Percentiles rank a stretch among this genome's conserved stretches.
These are phyloP conservation scores for Euphorbia lathyris DNA, from an alignment of 345 rosid genomes.

Conservation along the genomic window DNA sequence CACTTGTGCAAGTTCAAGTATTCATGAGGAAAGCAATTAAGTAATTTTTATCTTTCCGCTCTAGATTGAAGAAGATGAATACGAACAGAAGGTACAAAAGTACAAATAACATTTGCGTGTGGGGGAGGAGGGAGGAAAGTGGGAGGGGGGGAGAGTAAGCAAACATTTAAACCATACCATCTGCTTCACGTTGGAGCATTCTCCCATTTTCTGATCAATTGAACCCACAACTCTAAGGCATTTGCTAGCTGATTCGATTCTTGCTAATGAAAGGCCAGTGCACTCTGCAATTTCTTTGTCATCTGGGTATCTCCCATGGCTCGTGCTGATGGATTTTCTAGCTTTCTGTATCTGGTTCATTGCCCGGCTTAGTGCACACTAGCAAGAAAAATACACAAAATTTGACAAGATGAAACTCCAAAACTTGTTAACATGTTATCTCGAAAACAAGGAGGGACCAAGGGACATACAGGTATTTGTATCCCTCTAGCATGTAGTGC, in stretches of 20 bases:
- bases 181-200: conserved; percentile 43
- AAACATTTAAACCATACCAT: conserved; percentile 39
- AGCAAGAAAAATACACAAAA: conserved; percentile 18
- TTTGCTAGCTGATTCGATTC: conserved; percentile 65
- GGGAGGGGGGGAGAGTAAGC: no score
- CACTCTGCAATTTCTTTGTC: conserved; percentile 62
- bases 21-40: neutral
- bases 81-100: no score
- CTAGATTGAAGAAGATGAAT: no score
- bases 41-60: neutral
- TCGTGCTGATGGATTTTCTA: conserved; percentile 46
- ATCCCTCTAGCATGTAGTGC: conserved; percentile 59
- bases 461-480: conserved; percentile 58
- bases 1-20: neutral
- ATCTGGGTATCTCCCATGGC: conserved; percentile 50
- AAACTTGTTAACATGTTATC: neutral
- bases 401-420: conserved; percentile 13
- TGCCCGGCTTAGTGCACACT: conserved; percentile 48
- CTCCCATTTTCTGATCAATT: conserved; percentile 60
- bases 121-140: no score
- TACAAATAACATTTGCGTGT: no score
- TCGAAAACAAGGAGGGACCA: conserved; percentile 4
- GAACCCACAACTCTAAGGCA: conserved; percentile 78
- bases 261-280: conserved; percentile 54
- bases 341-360: conserved; percentile 63